Conservation (phyloP, 2,329 filamentous ascomycete species). For the Aspergillus proliferans region DNA sequence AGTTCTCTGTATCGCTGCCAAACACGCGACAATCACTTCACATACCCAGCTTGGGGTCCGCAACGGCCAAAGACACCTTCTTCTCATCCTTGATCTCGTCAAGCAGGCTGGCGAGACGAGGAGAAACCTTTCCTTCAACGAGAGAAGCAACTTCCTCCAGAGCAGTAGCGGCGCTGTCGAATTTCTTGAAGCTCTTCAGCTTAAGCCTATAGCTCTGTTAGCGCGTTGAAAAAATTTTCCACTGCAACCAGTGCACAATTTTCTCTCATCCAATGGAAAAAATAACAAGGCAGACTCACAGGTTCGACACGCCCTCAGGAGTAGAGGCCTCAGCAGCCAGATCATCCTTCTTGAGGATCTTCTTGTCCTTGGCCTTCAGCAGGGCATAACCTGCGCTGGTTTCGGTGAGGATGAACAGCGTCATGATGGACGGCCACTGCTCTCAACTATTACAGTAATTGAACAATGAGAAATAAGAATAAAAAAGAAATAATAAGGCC, state of each 20-base stretch:
- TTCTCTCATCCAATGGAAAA: slow-evolving; percentile 4
- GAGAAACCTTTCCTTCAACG: slow-evolving; percentile 90
- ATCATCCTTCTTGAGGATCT: slow-evolving; percentile 84
- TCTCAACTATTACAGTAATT: slow-evolving; percentile 17
- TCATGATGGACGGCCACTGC: slow-evolving; percentile 54
- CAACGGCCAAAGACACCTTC: slow-evolving; percentile 89
- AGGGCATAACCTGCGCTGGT: slow-evolving; percentile 96
- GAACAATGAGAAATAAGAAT: slow-evolving; percentile 13
- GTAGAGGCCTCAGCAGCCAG: slow-evolving; percentile 67
- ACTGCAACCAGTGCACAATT: slow-evolving; percentile 3
- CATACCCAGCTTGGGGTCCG: slow-evolving; percentile 77
- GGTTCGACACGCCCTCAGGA: slow-evolving; percentile 76
- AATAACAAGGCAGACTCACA: slow-evolving; percentile 53
- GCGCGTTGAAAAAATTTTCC: slow-evolving; percentile 23
- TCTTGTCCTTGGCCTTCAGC: slow-evolving; percentile 98
- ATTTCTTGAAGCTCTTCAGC: slow-evolving; percentile 95
- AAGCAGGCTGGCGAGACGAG: slow-evolving; percentile 74
- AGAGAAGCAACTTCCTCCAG: slow-evolving; percentile 84
- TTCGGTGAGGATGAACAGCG: slow-evolving; percentile 87
- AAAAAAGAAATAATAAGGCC: slow-evolving; percentile 16
- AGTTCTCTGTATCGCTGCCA: neutral
- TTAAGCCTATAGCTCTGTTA: slow-evolving; percentile 59
- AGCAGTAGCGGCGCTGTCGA: slow-evolving; percentile 84
- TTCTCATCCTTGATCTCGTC: slow-evolving; percentile 94
- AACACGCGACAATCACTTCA: slow-evolving; percentile 3